Evolutionary conservation across 2,329 filamentous ascomycete species (phyloP), one percentile per base, ranked within the genome.

Genomic region (Lecanicillium sp.): DNA sequence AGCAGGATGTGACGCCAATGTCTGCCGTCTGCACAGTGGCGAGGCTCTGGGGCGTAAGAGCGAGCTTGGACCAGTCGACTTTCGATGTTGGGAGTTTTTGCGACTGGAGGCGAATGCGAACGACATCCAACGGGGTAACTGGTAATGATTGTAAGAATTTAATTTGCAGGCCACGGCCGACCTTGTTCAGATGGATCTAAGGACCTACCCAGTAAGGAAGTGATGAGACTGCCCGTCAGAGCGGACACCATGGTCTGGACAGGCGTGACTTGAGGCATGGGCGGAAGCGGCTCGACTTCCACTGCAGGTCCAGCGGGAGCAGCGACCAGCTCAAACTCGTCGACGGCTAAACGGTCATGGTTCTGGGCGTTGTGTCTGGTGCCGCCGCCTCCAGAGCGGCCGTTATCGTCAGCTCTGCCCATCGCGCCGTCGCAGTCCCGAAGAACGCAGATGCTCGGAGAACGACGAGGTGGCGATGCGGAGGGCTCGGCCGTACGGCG

Each of bases 91-190:
- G 61, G 39, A 55, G 31, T 61, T 56, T 70, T 55, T 97, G 90
- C 2, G 92, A 90, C 62, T 98, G 92, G 39, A 95, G 72, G 45
- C 92, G 87, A 33, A 98, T 87, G 45, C 92, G 87, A 44, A 98
- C 92, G 46, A 98, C 92, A 57, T 98, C 92, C 37, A 98, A 81
- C 33, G 92, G 92, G 5, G 92, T 98, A 22, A 94, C 90, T 94
- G 49, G 8, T 41, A 15, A 36, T 9, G 6, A n/a, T 5, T 27
- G 19, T 45, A 42, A 42, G 40, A 9, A 27, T n/a, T 15, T 20
- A 25, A 20, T 30, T 28, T 19, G 31, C 30, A 47, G 35, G 33
- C 7, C 14, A n/a, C 14, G 19, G 14, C 22, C 11, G 27, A 10
- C 22, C 5, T 6, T 17, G 28, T 1, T 2, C 4, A 3, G 15